Percentiles rank a stretch among this genome's conserved stretches.
Conservation (phyloP, 371 early-diverging fungal genomes). For the Mortierella polycephala region DNA sequence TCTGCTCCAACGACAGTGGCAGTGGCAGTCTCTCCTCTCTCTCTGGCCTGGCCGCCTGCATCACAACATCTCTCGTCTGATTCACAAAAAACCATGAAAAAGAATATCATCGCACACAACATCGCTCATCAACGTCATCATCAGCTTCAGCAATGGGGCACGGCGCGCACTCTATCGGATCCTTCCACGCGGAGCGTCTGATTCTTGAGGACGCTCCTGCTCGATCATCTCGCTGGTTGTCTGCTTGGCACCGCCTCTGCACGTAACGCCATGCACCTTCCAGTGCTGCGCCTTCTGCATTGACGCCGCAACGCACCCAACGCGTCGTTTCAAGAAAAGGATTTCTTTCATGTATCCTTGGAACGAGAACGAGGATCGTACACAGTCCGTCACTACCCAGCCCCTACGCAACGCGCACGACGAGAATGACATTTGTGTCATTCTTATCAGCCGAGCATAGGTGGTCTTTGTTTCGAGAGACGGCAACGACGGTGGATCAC, state of each 20-base stretch:
- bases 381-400: too few species aligned
- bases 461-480: too few species aligned
- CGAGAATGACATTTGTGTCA: too few species aligned
- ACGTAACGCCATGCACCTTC: neutral
- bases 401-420: too few species aligned
- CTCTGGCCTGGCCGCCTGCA: slow-evolving; percentile 25
- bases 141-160: neutral
- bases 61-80: slow-evolving; percentile 19
- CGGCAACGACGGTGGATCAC: neutral
- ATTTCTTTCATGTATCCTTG: neutral
- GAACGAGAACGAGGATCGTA: slow-evolving; percentile 1
- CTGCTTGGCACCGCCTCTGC: slow-evolving; percentile 15
- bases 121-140: neutral
- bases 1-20: slow-evolving; percentile 20
- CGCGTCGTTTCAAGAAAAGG: slow-evolving; percentile 4
- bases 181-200: slow-evolving; percentile 9
- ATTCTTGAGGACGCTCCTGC: neutral
- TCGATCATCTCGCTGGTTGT: slow-evolving; percentile 10
- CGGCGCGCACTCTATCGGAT: slow-evolving; percentile 10
- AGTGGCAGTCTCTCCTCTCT: slow-evolving; percentile 16
- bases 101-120: slow-evolving; percentile 7
- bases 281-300: slow-evolving; percentile 6
- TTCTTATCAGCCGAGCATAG: too few species aligned
- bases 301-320: slow-evolving; percentile 1
- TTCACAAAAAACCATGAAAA: neutral